Base-by-base conservation (phyloP, 2,329 filamentous ascomycete species). In the Monosporascus sp. region DNA sequence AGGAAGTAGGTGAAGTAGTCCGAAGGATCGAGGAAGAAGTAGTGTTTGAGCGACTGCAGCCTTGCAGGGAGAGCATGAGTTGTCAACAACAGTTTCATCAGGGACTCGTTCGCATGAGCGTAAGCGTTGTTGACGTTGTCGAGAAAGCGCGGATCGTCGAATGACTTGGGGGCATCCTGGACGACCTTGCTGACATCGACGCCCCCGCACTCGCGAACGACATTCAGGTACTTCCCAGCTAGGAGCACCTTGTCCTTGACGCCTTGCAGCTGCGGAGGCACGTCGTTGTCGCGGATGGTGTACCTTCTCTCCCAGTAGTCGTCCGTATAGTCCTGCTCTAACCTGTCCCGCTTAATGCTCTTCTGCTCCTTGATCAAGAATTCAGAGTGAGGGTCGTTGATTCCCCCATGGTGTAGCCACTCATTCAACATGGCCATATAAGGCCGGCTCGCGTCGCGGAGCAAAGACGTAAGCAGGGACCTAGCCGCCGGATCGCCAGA, bases 341-440 rank as follows among this genome's bases (percentile, higher is more conserved):
- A 76, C 54, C 89, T 82, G 68, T 97, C 94, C 41, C 94, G 83
- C 54, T 88, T 87, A 62, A 99, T 97, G 65, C 92, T 96, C 71
- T 93, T 95, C 63, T 96, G 90, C 70, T 97, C 94, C 66, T 95
- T 95, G 66, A 99, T 86, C 50, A 99, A 74, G 62, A 99, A 99
- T 69, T 99, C 94, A 1, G 86, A 83, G 68, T 97, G 93, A 0
- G 92, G 90, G 68, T 99, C 94, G 65, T 88, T 90, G 70, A 99
- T 97, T 48, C 88, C 90, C 39, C 94, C 94, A 65, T 96, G 93
- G 66, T 99, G 94, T 17, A 99, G 77, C 94, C 94, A 99, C 69
- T 97, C 93, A 65, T 99, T 99, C 56, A 99, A 76, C 94, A 99
- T 99, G 43, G 82, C 81, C 92, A 97, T 97, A 68, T 99, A 99